These are phyloP conservation scores for Boletellus sp. DNA, from an alignment of 768 basidiomycete genomes.

Conservation along the genomic window DNA sequence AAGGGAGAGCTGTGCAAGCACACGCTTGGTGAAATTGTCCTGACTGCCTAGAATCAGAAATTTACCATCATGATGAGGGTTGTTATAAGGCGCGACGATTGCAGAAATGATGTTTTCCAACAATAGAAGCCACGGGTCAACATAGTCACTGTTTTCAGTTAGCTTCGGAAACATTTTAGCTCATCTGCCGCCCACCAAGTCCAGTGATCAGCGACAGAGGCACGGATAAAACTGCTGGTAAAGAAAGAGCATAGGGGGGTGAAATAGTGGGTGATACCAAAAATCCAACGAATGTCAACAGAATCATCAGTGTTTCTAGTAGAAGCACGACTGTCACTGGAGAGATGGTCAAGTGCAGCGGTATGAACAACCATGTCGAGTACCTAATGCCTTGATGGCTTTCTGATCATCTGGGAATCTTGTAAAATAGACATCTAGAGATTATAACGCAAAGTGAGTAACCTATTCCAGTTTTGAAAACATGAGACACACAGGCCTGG, in stretches of 20 bases:
- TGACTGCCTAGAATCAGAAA: too few relatives aligned
- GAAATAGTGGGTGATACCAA: slow-evolving; percentile 2
- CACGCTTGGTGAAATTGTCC: background rate
- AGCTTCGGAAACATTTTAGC: background rate
- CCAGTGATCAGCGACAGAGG: slow-evolving; percentile 6
- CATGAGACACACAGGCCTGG: slow-evolving; percentile 12
- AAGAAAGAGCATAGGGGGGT: background rate
- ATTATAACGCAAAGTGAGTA: too few relatives aligned
- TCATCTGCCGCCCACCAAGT: slow-evolving; percentile 12
- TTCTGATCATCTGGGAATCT: slow-evolving; percentile 13
- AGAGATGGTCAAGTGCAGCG: background rate
- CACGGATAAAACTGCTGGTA: background rate
- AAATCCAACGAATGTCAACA: slow-evolving; percentile 11
- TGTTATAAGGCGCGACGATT: background rate
- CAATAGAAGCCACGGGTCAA: slow-evolving; percentile 21
- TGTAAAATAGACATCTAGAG: slow-evolving; percentile 19
- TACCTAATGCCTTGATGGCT: slow-evolving; percentile 16
- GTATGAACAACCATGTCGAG: background rate
- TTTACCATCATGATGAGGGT: slow-evolving; percentile 17
- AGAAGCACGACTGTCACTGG: slow-evolving; percentile 11
- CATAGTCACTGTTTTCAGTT: slow-evolving; percentile 8
- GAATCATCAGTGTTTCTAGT: slow-evolving; percentile 16
- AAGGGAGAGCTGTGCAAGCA: slow-evolving; percentile 15
- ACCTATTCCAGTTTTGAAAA: background rate
- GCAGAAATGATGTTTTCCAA: slow-evolving; percentile 19